These are phyloP conservation scores for Aspergillus carlsbadensis DNA, from an alignment of 495 filamentous ascomycete genomes.

Conservation along the genomic window DNA sequence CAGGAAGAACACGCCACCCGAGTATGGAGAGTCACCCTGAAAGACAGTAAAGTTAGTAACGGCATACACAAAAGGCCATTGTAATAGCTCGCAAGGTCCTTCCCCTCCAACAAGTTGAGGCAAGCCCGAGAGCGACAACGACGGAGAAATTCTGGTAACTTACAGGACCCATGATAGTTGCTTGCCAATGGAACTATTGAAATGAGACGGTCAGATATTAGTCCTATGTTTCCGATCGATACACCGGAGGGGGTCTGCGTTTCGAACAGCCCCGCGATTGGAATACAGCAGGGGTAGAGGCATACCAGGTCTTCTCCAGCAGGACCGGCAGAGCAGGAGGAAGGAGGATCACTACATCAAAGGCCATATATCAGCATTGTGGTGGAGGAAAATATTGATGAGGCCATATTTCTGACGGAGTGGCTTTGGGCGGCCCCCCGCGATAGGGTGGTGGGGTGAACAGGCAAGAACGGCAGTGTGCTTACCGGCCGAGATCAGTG, in stretches of 20 bases:
- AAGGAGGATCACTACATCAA: conserved; percentile 82
- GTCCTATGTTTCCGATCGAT: conserved; percentile 5
- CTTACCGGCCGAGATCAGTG: conserved; percentile 97
- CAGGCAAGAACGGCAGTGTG: conserved; percentile 1
- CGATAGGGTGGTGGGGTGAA: conserved; percentile 23
- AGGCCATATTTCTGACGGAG: neutral
- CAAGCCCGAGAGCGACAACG: neutral
- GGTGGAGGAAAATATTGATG: neutral
- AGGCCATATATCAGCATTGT: neutral
- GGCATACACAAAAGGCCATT: neutral
- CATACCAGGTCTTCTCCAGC: conserved; percentile 97
- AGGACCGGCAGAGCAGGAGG: conserved; percentile 96
- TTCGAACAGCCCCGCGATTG: conserved; percentile 17
- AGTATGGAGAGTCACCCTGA: conserved; percentile 92
- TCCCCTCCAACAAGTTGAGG: neutral
- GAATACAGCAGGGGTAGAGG: conserved; percentile 11
- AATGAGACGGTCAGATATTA: conserved; percentile 18
- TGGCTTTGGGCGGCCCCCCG: conserved; percentile 13
- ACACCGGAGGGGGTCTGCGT: conserved; percentile 4
- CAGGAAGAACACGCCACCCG: conserved; percentile 96
- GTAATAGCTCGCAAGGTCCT: conserved; percentile 27
- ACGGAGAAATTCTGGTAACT: conserved; percentile 39
- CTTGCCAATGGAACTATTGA: conserved; percentile 97
- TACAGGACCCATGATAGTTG: conserved; percentile 99
- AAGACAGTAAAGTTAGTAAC: conserved; percentile 19